Conservation (phyloP, 441 rosid species). For the Sinapis alba region DNA sequence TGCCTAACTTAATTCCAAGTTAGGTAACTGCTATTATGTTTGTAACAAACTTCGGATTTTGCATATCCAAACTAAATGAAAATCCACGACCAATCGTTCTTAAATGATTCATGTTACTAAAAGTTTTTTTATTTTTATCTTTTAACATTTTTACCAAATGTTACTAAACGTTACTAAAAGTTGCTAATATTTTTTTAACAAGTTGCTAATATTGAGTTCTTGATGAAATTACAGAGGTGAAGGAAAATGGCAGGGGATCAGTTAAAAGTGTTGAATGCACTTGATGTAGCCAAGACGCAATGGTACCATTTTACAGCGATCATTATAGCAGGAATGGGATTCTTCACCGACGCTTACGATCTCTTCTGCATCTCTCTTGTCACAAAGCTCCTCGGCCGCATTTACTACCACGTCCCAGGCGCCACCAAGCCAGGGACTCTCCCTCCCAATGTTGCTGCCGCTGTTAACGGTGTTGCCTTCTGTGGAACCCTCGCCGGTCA, state of each 20-base stretch:
- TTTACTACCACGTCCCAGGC: background rate
- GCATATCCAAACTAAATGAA: background rate
- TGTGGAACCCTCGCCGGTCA: background rate
- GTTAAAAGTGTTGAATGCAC: too few species aligned
- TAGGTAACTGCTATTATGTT: constrained; percentile 7
- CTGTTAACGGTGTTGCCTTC: background rate
- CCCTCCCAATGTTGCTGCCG: background rate
- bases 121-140: too few species aligned
- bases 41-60: background rate
- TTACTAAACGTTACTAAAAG: too few species aligned
- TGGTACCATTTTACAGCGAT: too few species aligned
- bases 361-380: too few species aligned
- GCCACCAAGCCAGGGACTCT: background rate
- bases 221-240: background rate
- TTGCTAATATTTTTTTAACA: too few species aligned
- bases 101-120: background rate
- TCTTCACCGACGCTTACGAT: too few species aligned
- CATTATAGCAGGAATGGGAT: too few species aligned
- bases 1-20: constrained; percentile 25
- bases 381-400: background rate
- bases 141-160: too few species aligned
- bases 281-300: too few species aligned
- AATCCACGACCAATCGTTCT: background rate
- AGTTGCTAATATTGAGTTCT: background rate
- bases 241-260: background rate